Percentiles rank a stretch among this genome's conserved stretches.
These are phyloP conservation scores for Mrakia frigida DNA, from an alignment of 768 basidiomycete genomes.

Conservation along the genomic window DNA sequence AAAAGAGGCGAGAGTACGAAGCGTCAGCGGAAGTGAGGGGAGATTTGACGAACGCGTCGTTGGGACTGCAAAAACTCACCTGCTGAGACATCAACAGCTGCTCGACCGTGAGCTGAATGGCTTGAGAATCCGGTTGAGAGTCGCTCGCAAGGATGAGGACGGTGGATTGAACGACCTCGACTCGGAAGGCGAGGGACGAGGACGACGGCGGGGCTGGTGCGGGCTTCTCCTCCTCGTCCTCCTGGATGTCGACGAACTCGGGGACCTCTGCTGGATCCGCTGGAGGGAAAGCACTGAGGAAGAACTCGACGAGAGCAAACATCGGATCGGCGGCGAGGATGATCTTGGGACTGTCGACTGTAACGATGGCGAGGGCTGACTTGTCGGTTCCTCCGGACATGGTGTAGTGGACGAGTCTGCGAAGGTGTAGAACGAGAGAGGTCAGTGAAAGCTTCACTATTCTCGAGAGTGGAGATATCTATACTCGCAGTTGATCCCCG, in stretches of 20 bases:
- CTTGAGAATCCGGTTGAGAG: constrained; percentile 67
- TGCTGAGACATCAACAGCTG: constrained; percentile 87
- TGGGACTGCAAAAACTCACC: constrained; percentile 49
- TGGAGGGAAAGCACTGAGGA: constrained; percentile 54
- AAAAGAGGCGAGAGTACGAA: not conserved
- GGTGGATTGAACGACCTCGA: constrained; percentile 86
- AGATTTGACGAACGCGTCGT: not conserved
- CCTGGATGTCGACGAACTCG: constrained; percentile 30
- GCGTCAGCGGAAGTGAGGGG: not conserved
- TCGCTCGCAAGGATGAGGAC: constrained; percentile 85
- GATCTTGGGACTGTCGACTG: constrained; percentile 85
- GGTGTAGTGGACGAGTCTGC: constrained; percentile 75
- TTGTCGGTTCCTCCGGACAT: constrained; percentile 57
- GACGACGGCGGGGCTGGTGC: constrained; percentile 10
- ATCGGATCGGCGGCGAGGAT: constrained; percentile 90
- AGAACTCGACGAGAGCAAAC: constrained; percentile 80
- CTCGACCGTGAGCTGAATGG: constrained; percentile 75
- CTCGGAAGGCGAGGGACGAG: constrained; percentile 55
- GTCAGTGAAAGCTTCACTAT: not conserved
- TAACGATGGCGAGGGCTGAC: constrained; percentile 69
- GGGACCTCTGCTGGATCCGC: constrained; percentile 33
- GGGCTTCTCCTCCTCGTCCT: constrained; percentile 32
- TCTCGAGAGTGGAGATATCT: not conserved
- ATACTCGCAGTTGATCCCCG: constrained; percentile 63
- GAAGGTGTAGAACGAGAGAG: not conserved